Evolutionary conservation across 1,284 basidiomycete genomes (phyloP).

Genomic region (Trametes pubescens): DNA sequence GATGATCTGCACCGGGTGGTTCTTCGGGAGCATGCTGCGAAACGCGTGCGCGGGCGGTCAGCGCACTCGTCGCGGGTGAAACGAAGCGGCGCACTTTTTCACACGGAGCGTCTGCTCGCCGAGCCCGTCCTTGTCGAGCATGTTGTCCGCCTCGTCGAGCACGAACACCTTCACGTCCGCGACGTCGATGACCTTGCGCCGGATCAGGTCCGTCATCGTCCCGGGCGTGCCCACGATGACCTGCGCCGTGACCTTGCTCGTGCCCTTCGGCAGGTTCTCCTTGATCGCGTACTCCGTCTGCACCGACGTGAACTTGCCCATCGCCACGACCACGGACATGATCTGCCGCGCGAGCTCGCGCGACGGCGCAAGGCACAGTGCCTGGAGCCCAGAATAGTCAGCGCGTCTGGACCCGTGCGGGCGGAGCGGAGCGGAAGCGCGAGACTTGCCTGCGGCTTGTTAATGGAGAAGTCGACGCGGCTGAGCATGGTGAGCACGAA

Average conservation of each 20-base stretch:
- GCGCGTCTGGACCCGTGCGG: not conserved
- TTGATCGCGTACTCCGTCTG: conserved; percentile 97
- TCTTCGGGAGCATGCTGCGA: conserved; percentile 70
- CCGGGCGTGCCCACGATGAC: conserved; percentile 97
- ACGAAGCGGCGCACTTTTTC: conserved; percentile 76
- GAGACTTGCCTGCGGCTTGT: conserved; percentile 83
- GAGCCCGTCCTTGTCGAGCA: conserved; percentile 95
- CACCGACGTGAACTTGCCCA: conserved; percentile 95
- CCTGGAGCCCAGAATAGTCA: conserved; percentile 53
- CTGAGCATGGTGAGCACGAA: conserved; percentile 98
- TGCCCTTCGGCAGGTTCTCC: conserved; percentile 75
- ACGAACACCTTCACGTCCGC: conserved; percentile 92
- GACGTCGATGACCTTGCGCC: conserved; percentile 78
- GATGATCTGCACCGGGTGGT: conserved; percentile 80
- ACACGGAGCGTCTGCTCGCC: conserved; percentile 97
- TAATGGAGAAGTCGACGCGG: conserved; percentile 86
- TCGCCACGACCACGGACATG: conserved; percentile 92
- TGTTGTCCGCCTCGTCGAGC: conserved; percentile 98
- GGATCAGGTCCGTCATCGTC: conserved; percentile 89
- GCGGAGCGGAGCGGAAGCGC: not conserved
- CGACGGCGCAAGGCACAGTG: conserved; percentile 93
- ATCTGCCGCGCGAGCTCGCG: conserved; percentile 98
- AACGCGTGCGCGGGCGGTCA: not conserved
- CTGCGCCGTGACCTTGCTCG: conserved; percentile 84
- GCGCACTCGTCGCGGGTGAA: not conserved